Evolutionary conservation across 352 stramenopile genomes (phyloP).

Genomic region (Pythium sukuiense): DNA sequence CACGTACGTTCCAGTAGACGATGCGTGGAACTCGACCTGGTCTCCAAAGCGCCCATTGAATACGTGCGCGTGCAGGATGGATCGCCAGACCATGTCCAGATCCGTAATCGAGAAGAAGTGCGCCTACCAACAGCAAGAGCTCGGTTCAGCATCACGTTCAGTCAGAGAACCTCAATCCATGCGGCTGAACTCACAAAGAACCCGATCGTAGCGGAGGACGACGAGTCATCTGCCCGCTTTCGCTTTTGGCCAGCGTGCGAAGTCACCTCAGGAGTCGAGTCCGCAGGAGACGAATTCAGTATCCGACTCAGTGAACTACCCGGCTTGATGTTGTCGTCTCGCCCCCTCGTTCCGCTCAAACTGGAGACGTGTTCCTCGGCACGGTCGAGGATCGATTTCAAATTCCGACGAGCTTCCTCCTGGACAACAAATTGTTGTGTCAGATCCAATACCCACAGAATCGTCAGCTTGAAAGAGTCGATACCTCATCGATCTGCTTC

Average conservation of each 20-base stretch:
- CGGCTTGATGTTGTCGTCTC: constrained; percentile 5
- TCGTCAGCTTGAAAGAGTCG: background rate
- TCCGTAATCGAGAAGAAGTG: constrained; percentile 44
- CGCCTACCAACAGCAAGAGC: constrained; percentile 22
- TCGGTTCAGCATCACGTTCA: background rate
- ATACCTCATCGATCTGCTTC: constrained; percentile 42
- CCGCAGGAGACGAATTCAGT: constrained; percentile 11
- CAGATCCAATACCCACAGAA: background rate
- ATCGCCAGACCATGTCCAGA: constrained; percentile 46
- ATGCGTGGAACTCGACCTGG: constrained; percentile 40
- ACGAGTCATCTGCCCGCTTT: constrained; percentile 24
- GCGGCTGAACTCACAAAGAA: constrained; percentile 30
- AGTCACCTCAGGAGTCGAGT: constrained; percentile 8
- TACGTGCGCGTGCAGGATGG: constrained; percentile 39
- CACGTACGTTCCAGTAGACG: constrained; percentile 49
- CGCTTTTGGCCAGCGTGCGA: constrained; percentile 28
- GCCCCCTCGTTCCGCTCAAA: background rate
- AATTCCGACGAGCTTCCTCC: constrained; percentile 18
- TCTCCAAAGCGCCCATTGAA: constrained; percentile 43
- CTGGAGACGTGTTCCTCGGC: constrained; percentile 12
- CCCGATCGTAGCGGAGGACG: constrained; percentile 6
- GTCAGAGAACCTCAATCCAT: background rate
- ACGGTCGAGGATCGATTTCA: constrained; percentile 20
- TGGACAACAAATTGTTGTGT: constrained; percentile 1
- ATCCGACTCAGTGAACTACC: constrained; percentile 21